A percentile compares a stretch with the other conserved stretches of the same genome.
Evolutionary conservation across 73 alveolate species (phyloP).

Genomic region (Effrenium voratum): DNA sequence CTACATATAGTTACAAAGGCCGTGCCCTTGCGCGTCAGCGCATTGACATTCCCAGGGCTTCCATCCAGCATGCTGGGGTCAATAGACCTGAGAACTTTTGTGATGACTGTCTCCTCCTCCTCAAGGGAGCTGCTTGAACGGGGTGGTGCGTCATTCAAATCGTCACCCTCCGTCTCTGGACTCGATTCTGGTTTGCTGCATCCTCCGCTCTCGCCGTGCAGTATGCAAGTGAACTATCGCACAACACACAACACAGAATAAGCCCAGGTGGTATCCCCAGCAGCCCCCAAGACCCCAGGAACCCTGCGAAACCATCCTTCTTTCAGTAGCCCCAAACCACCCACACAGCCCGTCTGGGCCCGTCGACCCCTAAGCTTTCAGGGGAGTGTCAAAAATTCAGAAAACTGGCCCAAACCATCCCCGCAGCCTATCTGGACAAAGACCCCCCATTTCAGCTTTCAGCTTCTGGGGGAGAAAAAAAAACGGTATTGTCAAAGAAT

Average conservation of each 20-base stretch:
- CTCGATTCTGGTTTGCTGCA: neutral
- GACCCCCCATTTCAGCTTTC: too few relatives aligned
- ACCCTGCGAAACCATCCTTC: neutral
- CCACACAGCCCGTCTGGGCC: too few relatives aligned
- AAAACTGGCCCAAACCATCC: too few relatives aligned
- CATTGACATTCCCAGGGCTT: constrained; percentile 72
- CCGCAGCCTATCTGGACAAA: too few relatives aligned
- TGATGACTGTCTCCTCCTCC: constrained; percentile 51
- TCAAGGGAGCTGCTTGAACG: neutral
- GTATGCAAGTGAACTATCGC: neutral
- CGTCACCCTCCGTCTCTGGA: neutral
- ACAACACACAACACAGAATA: neutral
- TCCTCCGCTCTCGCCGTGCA: neutral
- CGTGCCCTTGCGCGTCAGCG: constrained; percentile 68
- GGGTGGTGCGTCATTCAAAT: neutral
- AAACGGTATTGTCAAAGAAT: too few relatives aligned
- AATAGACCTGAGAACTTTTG: constrained; percentile 39
- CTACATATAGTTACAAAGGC: constrained; percentile 14
- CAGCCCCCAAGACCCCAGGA: neutral
- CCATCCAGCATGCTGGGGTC: constrained; percentile 47
- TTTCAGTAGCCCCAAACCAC: neutral
- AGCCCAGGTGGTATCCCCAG: too few relatives aligned
- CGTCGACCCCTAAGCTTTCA: too few relatives aligned
- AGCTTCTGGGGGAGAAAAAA: too few relatives aligned
- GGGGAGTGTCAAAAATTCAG: too few relatives aligned